Evolutionary conservation across 2,329 filamentous ascomycete genomes (phyloP), one percentile per base, ranked within the genome.

Genomic region (Hansfordia pulvinata): DNA sequence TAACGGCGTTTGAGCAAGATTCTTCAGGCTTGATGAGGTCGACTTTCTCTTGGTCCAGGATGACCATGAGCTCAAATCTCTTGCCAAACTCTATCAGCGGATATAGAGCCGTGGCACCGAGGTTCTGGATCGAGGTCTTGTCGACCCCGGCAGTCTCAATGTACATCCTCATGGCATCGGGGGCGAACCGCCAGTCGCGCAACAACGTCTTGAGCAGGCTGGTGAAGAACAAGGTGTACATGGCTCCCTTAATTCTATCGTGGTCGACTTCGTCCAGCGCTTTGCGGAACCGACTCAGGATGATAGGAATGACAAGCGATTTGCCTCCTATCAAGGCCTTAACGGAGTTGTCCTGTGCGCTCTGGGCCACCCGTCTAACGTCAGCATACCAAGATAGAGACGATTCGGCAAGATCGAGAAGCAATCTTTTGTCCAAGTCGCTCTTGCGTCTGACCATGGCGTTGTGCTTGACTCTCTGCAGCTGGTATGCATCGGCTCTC

Each of bases 381-480:
- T 98, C 90, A 0, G 90, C 90, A 47, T 98, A 98, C 4, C 83
- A 60, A 0, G 88, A 96, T 3, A 93, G 76, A 35, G 81, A 85
- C 0, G 88, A 94, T 40, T 92, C 71, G 5, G 86, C 84, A 19
- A 98, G 64, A 47, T 98, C 86, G 10, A 93, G 62, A 2, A 98
- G 61, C 9, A 98, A 58, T 10, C 64, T 67, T 49, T 85, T 88
- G 51, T 98, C 90, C 2, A 98, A 62, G n/a, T 85, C 76, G 18
- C 84, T 92, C 49, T 88, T 86, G 23, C 81, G 80, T 27, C 90
- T 70, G 12, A 88, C 81, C 2, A 83, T 77, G 16, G 88, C 79
- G 41, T 96, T 98, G 54, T 94, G 86, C 39, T 92, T 83, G 26
- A 93, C 64, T n/a, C 90, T 77, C 48, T 94, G 79, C 30, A 94